These are phyloP conservation scores for Solanum hybrid DNA, from an alignment of 305 asterid genomes.

Conservation along the genomic window DNA sequence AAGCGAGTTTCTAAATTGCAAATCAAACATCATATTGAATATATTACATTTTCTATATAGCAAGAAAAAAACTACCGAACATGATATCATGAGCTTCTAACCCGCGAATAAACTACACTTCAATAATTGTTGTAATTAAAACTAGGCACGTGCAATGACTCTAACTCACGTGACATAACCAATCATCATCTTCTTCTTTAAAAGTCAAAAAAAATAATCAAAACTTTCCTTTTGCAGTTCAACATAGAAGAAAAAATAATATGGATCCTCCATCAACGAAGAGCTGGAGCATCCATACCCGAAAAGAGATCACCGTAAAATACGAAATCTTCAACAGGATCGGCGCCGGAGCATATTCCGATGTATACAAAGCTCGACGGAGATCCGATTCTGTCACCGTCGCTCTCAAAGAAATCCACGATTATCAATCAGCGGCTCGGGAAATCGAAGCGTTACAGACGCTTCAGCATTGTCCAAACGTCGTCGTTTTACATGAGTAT, in stretches of 20 bases:
- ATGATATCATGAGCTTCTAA: not conserved
- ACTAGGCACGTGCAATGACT: not conserved
- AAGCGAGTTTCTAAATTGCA: not conserved
- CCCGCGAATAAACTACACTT: not conserved
- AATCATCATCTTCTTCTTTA: not conserved
- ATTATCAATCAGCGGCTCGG: conserved; percentile 72
- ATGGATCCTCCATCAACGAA: not conserved
- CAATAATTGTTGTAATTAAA: not conserved
- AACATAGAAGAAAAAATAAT: not conserved
- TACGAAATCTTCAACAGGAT: conserved; percentile 66
- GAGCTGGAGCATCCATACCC: conserved; percentile 84
- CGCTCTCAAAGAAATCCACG: conserved; percentile 88
- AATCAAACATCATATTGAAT: not conserved
- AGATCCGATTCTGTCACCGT: conserved; percentile 59
- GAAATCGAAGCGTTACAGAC: conserved; percentile 82
- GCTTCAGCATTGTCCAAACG: conserved; percentile 61
- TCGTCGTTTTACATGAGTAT: conserved; percentile 63
- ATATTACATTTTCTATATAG: not conserved
- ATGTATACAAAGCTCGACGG: conserved; percentile 78
- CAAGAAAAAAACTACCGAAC: not conserved
- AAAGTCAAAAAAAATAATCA: not conserved
- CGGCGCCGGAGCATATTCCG: conserved; percentile 96
- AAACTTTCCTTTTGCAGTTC: not conserved
- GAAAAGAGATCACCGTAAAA: conserved; percentile 62
- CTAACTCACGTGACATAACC: not conserved